These are phyloP conservation scores for Pichia sp. DNA, from an alignment of 1,139 yeast genomes.

Conservation along the genomic window DNA sequence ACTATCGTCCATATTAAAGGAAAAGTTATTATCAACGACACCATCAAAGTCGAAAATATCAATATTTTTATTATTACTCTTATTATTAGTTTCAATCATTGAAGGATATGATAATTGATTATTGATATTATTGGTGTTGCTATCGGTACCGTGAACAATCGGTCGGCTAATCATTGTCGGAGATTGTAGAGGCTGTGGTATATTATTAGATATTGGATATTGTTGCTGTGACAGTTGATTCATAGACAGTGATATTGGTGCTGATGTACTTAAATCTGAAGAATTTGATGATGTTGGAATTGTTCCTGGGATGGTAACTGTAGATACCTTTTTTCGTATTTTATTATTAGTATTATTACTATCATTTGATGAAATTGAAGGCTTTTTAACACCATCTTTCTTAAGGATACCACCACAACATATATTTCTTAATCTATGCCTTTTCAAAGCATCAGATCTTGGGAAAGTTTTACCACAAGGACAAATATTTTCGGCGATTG, in stretches of 20 bases:
- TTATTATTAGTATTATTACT: background rate
- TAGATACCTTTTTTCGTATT: background rate
- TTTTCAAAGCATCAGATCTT: slow-evolving; percentile 78
- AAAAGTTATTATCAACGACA: slow-evolving; percentile 8
- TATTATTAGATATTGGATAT: background rate
- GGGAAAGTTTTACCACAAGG: slow-evolving; percentile 91
- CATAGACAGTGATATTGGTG: background rate
- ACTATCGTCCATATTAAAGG: slow-evolving; percentile 11
- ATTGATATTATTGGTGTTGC: background rate
- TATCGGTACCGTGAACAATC: background rate
- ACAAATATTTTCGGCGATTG: slow-evolving; percentile 68
- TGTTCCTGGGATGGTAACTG: background rate
- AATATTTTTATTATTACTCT: background rate
- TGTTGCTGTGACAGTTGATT: background rate
- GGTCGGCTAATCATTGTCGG: background rate
- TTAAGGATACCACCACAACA: slow-evolving; percentile 62
- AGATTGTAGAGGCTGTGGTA: background rate
- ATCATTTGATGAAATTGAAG: background rate
- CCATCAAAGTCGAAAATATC: slow-evolving; percentile 11
- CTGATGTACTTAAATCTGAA: background rate
- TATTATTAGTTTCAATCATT: background rate
- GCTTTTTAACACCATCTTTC: slow-evolving; percentile 21
- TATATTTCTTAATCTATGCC: slow-evolving; percentile 73
- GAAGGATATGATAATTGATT: background rate
- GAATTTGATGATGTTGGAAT: background rate